Conservation (phyloP, 306 rosid species). For the Rubus idaeus region DNA sequence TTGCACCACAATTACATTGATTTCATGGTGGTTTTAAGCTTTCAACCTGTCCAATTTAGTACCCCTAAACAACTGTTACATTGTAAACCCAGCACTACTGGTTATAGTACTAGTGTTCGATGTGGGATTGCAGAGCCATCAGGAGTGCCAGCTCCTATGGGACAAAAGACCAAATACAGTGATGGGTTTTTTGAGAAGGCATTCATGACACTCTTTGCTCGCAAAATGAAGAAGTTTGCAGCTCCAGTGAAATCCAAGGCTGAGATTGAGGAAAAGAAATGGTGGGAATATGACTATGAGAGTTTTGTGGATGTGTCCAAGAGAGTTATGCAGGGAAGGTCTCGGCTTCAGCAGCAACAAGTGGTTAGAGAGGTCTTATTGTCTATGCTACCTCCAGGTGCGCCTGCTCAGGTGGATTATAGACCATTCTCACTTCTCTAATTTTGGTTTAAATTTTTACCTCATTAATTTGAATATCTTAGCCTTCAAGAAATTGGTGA, state of each 20-base stretch:
- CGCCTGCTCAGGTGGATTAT: constrained; percentile 84
- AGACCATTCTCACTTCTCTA: not conserved
- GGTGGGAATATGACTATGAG: constrained; percentile 65
- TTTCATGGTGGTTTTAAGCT: constrained; percentile 46
- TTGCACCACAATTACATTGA: not conserved
- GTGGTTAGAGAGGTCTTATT: constrained; percentile 85
- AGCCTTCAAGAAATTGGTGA: not conserved
- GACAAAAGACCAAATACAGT: constrained; percentile 70
- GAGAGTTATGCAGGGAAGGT: constrained; percentile 86
- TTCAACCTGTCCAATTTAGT: constrained; percentile 29
- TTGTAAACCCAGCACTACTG: not conserved
- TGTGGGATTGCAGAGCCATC: constrained; percentile 82
- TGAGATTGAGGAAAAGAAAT: constrained; percentile 22
- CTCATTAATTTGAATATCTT: not conserved
- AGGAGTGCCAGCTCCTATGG: constrained; percentile 81
- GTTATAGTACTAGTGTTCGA: constrained; percentile 12
- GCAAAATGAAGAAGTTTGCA: constrained; percentile 72
- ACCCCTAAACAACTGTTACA: constrained; percentile 12
- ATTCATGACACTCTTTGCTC: constrained; percentile 75
- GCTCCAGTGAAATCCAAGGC: constrained; percentile 4
- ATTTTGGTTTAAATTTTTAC: not conserved
- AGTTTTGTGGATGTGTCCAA: constrained; percentile 77
- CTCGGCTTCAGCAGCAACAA: constrained; percentile 74
- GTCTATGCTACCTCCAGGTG: constrained; percentile 98
- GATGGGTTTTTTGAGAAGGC: constrained; percentile 73